Conservation (phyloP, 2,329 filamentous ascomycete genomes). For the Orbilia oligospora region DNA sequence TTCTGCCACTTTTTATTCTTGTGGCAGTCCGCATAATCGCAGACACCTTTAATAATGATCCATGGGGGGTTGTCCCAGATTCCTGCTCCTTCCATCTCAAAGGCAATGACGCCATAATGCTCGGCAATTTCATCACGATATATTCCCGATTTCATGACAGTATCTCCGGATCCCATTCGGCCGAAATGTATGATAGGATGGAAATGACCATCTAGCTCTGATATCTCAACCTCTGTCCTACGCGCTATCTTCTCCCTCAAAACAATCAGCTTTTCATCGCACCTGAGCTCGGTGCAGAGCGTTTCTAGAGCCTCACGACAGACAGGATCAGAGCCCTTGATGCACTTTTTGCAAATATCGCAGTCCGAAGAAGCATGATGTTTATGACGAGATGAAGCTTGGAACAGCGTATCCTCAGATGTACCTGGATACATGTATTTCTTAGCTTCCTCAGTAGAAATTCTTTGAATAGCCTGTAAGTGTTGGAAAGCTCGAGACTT, state of each 20-base stretch:
- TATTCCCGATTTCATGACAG: constrained; percentile 54
- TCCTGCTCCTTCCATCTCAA: constrained; percentile 66
- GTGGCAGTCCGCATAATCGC: constrained; percentile 68
- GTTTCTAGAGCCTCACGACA: not conserved
- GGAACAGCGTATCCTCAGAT: constrained; percentile 63
- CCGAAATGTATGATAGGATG: constrained; percentile 66
- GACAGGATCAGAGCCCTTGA: not conserved
- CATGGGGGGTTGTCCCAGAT: constrained; percentile 65
- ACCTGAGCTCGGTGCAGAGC: constrained; percentile 1
- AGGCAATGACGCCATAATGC: constrained; percentile 54
- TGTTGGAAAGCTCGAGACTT: constrained; percentile 2
- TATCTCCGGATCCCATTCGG: constrained; percentile 66
- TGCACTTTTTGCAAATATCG: not conserved
- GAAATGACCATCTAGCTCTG: not conserved
- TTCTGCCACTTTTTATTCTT: constrained; percentile 65
- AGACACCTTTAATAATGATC: constrained; percentile 68
- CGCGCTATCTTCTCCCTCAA: not conserved
- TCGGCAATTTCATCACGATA: constrained; percentile 46
- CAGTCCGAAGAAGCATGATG: constrained; percentile 54
- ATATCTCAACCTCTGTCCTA: not conserved
- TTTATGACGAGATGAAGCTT: constrained; percentile 62
- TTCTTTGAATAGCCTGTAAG: not conserved
- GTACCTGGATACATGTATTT: not conserved
- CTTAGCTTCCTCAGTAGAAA: no score
- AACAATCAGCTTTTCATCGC: not conserved